phyloP scores from a whole-genome alignment of 2,329 filamentous ascomycete species.

The Fusarium pseudocircinatum region DNA sequence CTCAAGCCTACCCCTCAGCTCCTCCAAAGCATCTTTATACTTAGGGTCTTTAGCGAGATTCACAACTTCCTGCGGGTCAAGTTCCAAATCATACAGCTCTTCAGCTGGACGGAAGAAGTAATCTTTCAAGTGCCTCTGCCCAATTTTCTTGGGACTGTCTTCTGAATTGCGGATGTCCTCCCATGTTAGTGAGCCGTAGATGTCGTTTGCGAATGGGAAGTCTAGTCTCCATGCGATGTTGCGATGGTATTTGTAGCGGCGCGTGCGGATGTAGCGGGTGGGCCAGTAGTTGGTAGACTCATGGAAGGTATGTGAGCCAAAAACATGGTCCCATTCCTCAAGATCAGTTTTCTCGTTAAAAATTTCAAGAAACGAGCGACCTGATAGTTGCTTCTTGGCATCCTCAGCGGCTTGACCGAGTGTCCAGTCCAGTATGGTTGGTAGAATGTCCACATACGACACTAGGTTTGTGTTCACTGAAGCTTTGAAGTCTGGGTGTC shows the following conservation, averaged over 20 bases:
- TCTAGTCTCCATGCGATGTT: constrained; percentile 60
- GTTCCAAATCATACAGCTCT: constrained; percentile 57
- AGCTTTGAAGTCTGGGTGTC: constrained; percentile 43
- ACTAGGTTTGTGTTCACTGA: constrained; percentile 55
- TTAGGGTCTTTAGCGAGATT: constrained; percentile 46
- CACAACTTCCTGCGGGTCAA: constrained; percentile 56
- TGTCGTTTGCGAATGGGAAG: constrained; percentile 58
- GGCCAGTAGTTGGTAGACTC: constrained; percentile 64
- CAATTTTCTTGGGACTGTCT: constrained; percentile 42
- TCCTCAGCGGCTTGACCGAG: fast-evolving
- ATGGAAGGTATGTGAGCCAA: constrained; percentile 62
- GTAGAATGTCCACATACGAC: constrained; percentile 58
- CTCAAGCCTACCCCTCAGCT: not conserved
- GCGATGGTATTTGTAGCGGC: constrained; percentile 58
- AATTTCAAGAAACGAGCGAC: not conserved
- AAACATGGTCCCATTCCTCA: constrained; percentile 50
- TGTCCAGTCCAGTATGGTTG: constrained; percentile 56
- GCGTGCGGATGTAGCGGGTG: constrained; percentile 55
- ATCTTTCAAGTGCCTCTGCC: constrained; percentile 50
- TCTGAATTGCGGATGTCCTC: constrained; percentile 55
- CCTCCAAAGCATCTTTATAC: not conserved
- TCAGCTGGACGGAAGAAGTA: constrained; percentile 57
- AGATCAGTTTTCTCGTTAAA: not conserved
- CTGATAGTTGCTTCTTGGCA: not conserved
- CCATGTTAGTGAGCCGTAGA: constrained; percentile 56